These are phyloP conservation scores for Pythium insidiosum DNA, from an alignment of 352 stramenopile species.

Conservation along the genomic window DNA sequence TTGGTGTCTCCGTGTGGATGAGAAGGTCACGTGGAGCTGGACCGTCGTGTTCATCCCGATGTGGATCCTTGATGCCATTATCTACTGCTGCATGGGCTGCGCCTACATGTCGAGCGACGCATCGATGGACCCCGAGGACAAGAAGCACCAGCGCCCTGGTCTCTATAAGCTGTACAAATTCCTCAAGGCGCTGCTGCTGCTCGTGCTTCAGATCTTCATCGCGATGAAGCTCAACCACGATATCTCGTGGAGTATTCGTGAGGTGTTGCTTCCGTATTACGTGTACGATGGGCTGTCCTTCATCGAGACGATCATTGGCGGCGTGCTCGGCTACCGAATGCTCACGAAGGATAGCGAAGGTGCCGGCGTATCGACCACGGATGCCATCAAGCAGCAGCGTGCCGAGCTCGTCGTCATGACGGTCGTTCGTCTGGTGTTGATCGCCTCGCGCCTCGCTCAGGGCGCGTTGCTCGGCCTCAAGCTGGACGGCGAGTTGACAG, in stretches of 20 bases:
- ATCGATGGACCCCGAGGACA: conserved; percentile 50
- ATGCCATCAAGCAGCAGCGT: conserved; percentile 61
- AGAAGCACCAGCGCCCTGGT: conserved; percentile 27
- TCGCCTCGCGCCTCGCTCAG: conserved; percentile 46
- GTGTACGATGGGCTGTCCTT: conserved; percentile 70
- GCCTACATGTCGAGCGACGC: conserved; percentile 35
- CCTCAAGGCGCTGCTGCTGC: conserved; percentile 65
- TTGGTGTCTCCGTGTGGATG: conserved; percentile 73
- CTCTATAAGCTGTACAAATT: conserved; percentile 78
- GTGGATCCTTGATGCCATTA: conserved; percentile 67
- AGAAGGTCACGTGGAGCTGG: conserved; percentile 72
- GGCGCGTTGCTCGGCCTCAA: conserved; percentile 60
- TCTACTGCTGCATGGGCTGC: conserved; percentile 74
- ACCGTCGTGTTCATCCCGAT: conserved; percentile 72
- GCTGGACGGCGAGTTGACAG: conserved; percentile 43
- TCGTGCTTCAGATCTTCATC: conserved; percentile 77
- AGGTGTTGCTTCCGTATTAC: conserved; percentile 76
- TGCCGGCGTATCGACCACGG: conserved; percentile 57
- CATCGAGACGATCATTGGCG: conserved; percentile 44
- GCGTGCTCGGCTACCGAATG: conserved; percentile 53
- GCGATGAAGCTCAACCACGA: conserved; percentile 75
- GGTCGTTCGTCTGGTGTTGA: conserved; percentile 31
- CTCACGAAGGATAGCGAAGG: conserved; percentile 71
- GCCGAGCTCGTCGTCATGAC: conserved; percentile 27
- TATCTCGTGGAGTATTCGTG: conserved; percentile 43